Evolutionary conservation across 768 basidiomycete species (phyloP).

Genomic region (Amanita polypyramis): DNA sequence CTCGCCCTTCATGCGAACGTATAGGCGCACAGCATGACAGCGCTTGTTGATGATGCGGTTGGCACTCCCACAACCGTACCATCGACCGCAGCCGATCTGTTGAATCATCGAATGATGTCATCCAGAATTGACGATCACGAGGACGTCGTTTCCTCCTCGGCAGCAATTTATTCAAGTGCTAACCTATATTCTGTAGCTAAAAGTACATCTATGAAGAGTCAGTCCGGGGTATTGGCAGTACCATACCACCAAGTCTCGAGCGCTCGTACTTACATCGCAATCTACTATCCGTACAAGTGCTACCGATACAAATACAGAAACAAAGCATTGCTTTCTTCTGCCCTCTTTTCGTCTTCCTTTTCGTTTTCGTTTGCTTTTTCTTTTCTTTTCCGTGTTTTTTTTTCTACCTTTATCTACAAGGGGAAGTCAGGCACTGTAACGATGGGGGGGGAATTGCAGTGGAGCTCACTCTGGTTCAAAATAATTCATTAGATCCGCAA

Average conservation of each 20-base stretch:
- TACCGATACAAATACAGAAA: slow-evolving; percentile 7
- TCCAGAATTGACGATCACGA: neutral
- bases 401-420: neutral
- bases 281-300: slow-evolving; percentile 1
- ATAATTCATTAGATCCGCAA: slow-evolving; percentile 26
- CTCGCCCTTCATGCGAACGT: no score
- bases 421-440: neutral
- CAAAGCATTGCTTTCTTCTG: neutral
- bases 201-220: neutral
- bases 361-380: neutral
- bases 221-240: neutral
- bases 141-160: no score
- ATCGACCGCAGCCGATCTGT: no score
- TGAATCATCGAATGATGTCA: no score
- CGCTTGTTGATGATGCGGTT: neutral
- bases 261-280: neutral
- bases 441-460: no score
- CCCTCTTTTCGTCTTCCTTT: neutral
- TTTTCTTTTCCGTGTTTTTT: no score
- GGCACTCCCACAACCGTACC: neutral
- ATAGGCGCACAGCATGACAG: neutral
- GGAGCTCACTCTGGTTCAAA: slow-evolving; percentile 19
- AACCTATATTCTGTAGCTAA: neutral
- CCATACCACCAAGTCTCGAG: neutral
- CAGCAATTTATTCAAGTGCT: no score